A percentile compares a stretch with the other conserved stretches of the same genome.
These are phyloP conservation scores for Penicillium sp. DNA, from an alignment of 2,329 filamentous ascomycete species.

Conservation along the genomic window DNA sequence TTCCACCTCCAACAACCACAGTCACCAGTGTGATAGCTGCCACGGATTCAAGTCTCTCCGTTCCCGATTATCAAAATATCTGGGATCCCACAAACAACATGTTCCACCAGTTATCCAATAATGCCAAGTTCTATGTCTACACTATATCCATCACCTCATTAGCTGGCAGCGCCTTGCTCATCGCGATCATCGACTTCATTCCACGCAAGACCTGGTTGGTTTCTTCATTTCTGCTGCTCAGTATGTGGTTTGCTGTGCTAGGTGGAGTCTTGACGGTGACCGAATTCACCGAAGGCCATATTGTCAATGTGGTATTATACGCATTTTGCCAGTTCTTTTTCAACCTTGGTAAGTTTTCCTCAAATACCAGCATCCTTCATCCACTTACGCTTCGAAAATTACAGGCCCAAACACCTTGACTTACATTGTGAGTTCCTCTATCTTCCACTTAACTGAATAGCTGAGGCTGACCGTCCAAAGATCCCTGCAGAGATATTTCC, in stretches of 20 bases:
- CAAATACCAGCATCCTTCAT: neutral
- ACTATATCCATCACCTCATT: slow-evolving; percentile 33
- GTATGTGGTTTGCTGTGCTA: slow-evolving; percentile 5
- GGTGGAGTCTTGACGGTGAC: slow-evolving; percentile 6
- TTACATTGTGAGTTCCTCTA: neutral
- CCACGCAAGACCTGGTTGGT: slow-evolving; percentile 7
- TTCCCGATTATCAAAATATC: slow-evolving; percentile 6
- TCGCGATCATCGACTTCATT: slow-evolving; percentile 6
- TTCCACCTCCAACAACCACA: slow-evolving; percentile 7
- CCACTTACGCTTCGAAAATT: neutral
- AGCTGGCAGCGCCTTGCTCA: slow-evolving; percentile 20
- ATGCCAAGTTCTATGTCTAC: slow-evolving; percentile 19
- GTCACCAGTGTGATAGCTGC: slow-evolving; percentile 2
- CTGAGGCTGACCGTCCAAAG: neutral
- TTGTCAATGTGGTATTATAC: slow-evolving; percentile 37
- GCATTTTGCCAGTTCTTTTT: slow-evolving; percentile 45
- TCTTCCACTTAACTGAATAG: no score
- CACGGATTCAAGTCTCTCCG: neutral
- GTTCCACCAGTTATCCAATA: slow-evolving; percentile 5
- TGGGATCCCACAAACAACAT: slow-evolving; percentile 7
- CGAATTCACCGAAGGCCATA: slow-evolving; percentile 10
- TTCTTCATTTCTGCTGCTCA: slow-evolving; percentile 1
- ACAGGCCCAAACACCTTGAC: slow-evolving; percentile 4
- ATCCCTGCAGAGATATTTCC: slow-evolving; percentile 1
- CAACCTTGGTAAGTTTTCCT: slow-evolving; percentile 34